Conservation (phyloP, 371 early-diverging fungal genomes). For the Circinella umbellata region DNA sequence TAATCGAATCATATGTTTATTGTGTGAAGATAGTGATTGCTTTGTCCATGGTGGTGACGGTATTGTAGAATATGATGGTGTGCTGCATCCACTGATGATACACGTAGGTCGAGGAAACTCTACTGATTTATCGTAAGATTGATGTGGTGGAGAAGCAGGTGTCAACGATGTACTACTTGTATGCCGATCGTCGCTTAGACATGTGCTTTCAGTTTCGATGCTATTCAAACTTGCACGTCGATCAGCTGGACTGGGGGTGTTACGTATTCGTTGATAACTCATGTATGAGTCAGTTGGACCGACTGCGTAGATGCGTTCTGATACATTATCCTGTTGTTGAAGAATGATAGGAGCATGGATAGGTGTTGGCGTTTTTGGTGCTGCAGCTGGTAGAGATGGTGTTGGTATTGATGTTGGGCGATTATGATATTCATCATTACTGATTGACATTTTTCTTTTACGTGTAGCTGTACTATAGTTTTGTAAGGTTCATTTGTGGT, state of each 20-base stretch:
- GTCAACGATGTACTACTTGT: not conserved
- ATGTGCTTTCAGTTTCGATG: constrained; percentile 8
- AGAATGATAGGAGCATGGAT: not conserved
- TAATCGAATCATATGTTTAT: constrained; percentile 14
- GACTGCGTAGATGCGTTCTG: not conserved
- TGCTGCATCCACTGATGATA: not conserved
- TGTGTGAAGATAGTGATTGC: not conserved
- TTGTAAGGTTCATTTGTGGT: not conserved
- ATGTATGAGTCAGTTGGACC: constrained; percentile 1
- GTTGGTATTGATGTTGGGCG: not conserved
- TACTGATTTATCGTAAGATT: constrained; percentile 16
- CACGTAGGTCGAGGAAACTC: not conserved
- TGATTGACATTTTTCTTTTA: constrained; percentile 33
- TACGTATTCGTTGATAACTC: constrained; percentile 5
- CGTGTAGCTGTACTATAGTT: constrained; percentile 13
- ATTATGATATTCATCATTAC: not conserved
- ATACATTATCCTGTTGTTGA: not conserved
- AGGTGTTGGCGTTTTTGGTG: not conserved
- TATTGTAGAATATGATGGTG: constrained; percentile 1
- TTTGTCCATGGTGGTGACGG: constrained; percentile 20
- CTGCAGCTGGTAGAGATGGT: not conserved
- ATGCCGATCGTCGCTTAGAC: not conserved
- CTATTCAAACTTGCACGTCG: constrained; percentile 11
- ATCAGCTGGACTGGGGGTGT: constrained; percentile 1
- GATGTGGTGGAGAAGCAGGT: constrained; percentile 22